Base-by-base conservation (phyloP, 352 stramenopile genomes). In the Aphanomyces invadans region DNA sequence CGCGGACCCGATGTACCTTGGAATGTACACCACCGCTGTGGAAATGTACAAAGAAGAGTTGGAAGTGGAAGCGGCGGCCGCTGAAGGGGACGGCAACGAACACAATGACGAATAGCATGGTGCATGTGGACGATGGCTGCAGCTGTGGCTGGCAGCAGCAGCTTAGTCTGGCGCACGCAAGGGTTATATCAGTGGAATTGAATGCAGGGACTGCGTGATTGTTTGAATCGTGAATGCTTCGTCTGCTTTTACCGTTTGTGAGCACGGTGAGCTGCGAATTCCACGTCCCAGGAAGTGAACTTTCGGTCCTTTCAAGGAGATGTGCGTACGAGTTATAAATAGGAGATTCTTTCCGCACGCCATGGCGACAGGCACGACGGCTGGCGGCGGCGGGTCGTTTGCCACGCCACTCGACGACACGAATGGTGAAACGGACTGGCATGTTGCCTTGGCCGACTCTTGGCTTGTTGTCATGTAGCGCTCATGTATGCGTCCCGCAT, bases 11-110 rank as follows among this genome's bases (percentile, higher is more conserved):
- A 95, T 95, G 86, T 95, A 84, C 57, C 70, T 95, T 5, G 86
- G 86, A 12, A 95, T 95, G 86, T 95, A 92, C 66, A 71, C 86
- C 68, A 92, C 86, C 4, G 86, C 79, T 1, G 79, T 92, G 7
- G 86, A 91, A 72, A 95, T 95, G 86, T 80, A 90, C 74, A 85
- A 88, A 54, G 86, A 95, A 57, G 71, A 71, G 38, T 17, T 75
- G 52, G 70, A 68, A 1, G 74, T 83, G 28, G 70, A 62, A 10
- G 70, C 70, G 39, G 77, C 62, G 23, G 68, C 56, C 29, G 75
- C 70, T 0, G 71, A 56, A 2, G 36, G 45, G 5, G 31, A 33
- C 29, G 25, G n/a, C 5, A 62, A 48, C 15, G 68, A 73, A 11
- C 28, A 67, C 4, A 53, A 60, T n/a, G 32, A 49, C 36, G 15